phyloP scores from a whole-genome alignment of 2,329 filamentous ascomycete genomes.

The Bimuria novae-zelandiae region DNA sequence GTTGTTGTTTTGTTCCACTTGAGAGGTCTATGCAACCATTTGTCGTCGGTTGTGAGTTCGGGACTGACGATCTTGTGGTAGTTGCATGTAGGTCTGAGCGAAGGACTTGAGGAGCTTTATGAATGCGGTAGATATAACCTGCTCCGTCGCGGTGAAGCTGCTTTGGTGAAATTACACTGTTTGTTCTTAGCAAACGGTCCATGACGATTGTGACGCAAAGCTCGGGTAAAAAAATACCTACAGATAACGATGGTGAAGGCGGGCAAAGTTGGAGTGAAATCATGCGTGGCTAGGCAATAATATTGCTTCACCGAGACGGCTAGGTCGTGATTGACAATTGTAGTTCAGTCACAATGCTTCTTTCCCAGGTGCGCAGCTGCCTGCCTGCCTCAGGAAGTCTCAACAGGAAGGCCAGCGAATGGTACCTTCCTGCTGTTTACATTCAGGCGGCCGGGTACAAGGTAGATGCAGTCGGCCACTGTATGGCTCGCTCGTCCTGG shows the following conservation, averaged over 20 bases:
- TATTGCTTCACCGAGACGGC: background rate
- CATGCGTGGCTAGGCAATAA: background rate
- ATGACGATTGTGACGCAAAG: background rate
- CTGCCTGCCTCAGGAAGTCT: too few relatives aligned
- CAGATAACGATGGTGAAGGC: slow-evolving; percentile 2
- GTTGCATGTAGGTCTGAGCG: background rate
- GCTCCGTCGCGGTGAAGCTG: background rate
- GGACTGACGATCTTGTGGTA: background rate
- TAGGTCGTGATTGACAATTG: background rate
- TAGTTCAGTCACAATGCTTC: background rate
- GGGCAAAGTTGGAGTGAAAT: background rate
- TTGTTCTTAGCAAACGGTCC: background rate
- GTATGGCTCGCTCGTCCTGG: too few relatives aligned
- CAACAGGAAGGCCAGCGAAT: too few relatives aligned
- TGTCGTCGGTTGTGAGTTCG: too few relatives aligned
- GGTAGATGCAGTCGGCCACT: too few relatives aligned
- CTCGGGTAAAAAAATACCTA: background rate
- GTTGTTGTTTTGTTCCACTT: too few relatives aligned
- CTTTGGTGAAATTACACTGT: background rate
- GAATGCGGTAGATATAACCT: background rate
- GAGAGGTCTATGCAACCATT: too few relatives aligned
- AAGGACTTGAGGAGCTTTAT: background rate
- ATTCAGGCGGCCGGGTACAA: too few relatives aligned
- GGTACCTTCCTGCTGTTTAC: too few relatives aligned
- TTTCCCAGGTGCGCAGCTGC: background rate